Base-by-base conservation (phyloP, 495 filamentous ascomycete species). In the Penicillium canariense region DNA sequence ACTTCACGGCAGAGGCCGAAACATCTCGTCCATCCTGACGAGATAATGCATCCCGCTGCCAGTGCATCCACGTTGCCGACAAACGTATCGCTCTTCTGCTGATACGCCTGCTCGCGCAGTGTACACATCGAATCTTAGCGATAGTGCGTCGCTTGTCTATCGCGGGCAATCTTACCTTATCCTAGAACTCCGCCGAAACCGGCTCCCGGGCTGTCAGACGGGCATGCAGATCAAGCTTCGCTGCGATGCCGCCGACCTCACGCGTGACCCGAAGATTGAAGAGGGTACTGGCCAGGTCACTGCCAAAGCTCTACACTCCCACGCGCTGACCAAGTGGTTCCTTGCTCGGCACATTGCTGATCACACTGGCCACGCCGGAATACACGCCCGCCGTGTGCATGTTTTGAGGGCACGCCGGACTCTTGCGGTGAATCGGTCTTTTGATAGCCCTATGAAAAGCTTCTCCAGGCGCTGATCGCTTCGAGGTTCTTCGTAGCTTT, bases 291-390 rank as follows among this genome's bases (percentile, higher is more conserved):
- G 91, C 90, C 38, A 95, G 74, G 22, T 90, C 91, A 60, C 86
- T 88, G 55, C 91, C 90, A 70, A 94, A 95, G 70, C 84, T 89
- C 79, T 92, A 96, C 44, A 95, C 73, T 40, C 76, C 91, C 49
- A 96, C 77, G 39, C 86, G 80, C 81, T 88, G 88, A 56, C 88
- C 87, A 59, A 83, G 76, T 17, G 91, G 72, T n/a, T 72, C 67
- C 10, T 76, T 79, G 61, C 76, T 79, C 59, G 78, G 74, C 2
- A 47, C 27, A 18, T 55, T 60, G 52, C 42, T 60, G 26, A 59
- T 22, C 30, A 59, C 20, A 26, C 56, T 59, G 12, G 42, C 17
- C 9, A 59, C 18, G 5, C 31, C 50, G 2, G 56, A 51, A 27
- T 59, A 59, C 5, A 54, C 52, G 38, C 56, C 36, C 2, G 56